A percentile compares a stretch with the other conserved stretches of the same genome.
Evolutionary conservation across 352 stramenopile genomes (phyloP).

Genomic region (Phytophthora agathidicida): DNA sequence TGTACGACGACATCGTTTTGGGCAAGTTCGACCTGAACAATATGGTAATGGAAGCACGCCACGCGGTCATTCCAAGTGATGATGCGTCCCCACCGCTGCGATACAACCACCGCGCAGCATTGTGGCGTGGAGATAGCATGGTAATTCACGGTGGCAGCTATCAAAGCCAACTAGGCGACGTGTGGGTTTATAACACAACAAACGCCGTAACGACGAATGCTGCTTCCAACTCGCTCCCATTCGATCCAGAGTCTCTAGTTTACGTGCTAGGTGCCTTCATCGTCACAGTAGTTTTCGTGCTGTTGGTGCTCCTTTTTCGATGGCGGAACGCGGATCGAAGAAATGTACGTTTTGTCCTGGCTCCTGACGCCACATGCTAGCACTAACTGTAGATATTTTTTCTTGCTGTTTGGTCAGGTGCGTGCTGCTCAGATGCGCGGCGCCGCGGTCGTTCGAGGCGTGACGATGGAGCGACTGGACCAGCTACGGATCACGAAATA

Average conservation of each 20-base stretch:
- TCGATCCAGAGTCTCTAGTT: slow-evolving; percentile 72
- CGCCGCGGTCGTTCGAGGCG: slow-evolving; percentile 47
- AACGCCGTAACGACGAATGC: slow-evolving; percentile 29
- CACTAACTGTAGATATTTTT: slow-evolving; percentile 1
- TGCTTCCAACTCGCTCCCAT: slow-evolving; percentile 33
- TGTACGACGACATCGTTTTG: slow-evolving; percentile 70
- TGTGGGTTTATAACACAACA: slow-evolving; percentile 77
- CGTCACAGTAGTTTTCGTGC: slow-evolving; percentile 60
- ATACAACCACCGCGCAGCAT: slow-evolving; percentile 66
- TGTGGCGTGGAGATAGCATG: slow-evolving; percentile 60
- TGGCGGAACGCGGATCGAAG: slow-evolving; percentile 67
- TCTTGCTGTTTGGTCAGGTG: slow-evolving; percentile 32
- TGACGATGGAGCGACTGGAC: slow-evolving; percentile 67
- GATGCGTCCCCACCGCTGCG: slow-evolving; percentile 46
- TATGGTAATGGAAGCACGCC: slow-evolving; percentile 14
- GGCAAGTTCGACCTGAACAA: slow-evolving; percentile 39
- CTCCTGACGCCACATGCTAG: not conserved
- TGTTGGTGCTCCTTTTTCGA: slow-evolving; percentile 65
- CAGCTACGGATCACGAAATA: slow-evolving; percentile 76
- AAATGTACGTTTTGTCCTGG: slow-evolving; percentile 44
- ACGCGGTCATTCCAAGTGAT: slow-evolving; percentile 16
- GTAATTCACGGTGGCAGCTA: slow-evolving; percentile 78
- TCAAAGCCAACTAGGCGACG: slow-evolving; percentile 64
- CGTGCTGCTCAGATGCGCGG: slow-evolving; percentile 54
- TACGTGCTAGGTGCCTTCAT: slow-evolving; percentile 76